These are phyloP conservation scores for Lactarius hatsudake DNA, from an alignment of 768 basidiomycete species.

Conservation along the genomic window DNA sequence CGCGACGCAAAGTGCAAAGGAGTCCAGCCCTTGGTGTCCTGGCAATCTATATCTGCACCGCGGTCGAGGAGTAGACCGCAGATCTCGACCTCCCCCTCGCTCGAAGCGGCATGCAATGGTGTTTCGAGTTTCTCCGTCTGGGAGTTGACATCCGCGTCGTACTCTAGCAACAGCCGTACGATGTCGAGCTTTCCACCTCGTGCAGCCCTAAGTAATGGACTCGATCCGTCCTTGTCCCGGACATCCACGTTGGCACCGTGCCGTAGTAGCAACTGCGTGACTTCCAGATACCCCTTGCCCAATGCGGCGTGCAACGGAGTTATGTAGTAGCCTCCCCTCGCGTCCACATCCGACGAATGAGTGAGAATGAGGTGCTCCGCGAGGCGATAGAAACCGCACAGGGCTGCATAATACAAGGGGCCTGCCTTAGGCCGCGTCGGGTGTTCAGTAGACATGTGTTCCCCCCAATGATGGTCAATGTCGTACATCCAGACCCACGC, in stretches of 20 bases:
- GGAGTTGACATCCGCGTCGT: background rate
- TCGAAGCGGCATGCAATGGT: background rate
- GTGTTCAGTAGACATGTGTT: background rate
- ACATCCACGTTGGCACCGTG: background rate
- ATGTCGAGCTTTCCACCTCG: background rate
- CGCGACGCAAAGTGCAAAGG: background rate
- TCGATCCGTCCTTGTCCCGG: background rate
- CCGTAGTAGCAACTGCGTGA: background rate
- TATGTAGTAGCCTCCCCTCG: background rate
- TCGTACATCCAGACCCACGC: slow-evolving; percentile 18
- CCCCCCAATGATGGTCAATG: slow-evolving; percentile 1
- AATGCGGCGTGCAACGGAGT: slow-evolving; percentile 3
- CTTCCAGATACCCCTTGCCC: background rate
- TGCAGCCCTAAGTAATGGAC: background rate
- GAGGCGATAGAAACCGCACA: slow-evolving; percentile 10
- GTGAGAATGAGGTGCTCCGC: slow-evolving; percentile 2
- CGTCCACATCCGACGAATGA: background rate
- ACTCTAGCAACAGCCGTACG: background rate
- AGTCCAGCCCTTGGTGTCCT: background rate
- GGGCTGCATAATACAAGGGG: slow-evolving; percentile 10
- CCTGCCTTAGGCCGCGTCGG: background rate
- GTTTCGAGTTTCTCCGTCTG: background rate
- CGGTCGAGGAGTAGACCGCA: background rate
- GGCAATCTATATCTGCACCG: background rate
- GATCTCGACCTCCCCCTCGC: background rate